Evolutionary conservation across 371 early-diverging fungal species (phyloP).

Genomic region (Homolaphlyctis polyrhiza): DNA sequence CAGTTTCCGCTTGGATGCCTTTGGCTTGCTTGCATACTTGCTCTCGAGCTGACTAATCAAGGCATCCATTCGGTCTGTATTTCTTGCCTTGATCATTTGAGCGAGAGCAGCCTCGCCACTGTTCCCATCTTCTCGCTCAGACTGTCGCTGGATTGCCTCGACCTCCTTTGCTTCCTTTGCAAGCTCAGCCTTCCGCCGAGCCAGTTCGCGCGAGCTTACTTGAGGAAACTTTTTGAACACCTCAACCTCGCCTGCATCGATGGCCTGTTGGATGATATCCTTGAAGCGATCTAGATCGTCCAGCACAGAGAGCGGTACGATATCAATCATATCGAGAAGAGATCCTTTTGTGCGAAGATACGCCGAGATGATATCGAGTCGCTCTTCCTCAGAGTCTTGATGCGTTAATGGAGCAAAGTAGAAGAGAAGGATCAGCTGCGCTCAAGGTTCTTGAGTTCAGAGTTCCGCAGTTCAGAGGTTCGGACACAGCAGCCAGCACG

Average conservation of each 20-base stretch:
- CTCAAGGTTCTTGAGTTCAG: too few species aligned
- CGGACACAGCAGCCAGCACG: neutral
- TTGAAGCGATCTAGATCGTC: conserved; percentile 69
- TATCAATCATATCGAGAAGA: conserved; percentile 62
- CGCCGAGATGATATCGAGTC: conserved; percentile 62
- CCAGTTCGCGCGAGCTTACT: conserved; percentile 45
- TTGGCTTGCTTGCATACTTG: neutral
- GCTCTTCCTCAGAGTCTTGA: conserved; percentile 78
- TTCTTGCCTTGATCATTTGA: neutral
- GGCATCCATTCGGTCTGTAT: neutral
- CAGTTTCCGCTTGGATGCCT: neutral
- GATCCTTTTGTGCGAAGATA: conserved; percentile 68
- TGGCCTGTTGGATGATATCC: conserved; percentile 57
- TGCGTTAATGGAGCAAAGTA: conserved; percentile 5
- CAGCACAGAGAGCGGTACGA: conserved; percentile 57
- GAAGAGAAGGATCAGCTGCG: too few species aligned
- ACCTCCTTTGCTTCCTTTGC: conserved; percentile 24
- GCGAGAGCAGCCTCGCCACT: neutral
- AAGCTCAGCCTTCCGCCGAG: conserved; percentile 36
- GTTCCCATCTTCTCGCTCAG: neutral
- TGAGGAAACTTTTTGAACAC: conserved; percentile 47
- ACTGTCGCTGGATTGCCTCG: conserved; percentile 5
- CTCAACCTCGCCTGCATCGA: conserved; percentile 51
- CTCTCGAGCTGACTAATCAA: neutral
- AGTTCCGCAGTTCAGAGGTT: neutral